Conservation (phyloP, 2,329 filamentous ascomycete genomes). For the Penicillium psychrosexuale region DNA sequence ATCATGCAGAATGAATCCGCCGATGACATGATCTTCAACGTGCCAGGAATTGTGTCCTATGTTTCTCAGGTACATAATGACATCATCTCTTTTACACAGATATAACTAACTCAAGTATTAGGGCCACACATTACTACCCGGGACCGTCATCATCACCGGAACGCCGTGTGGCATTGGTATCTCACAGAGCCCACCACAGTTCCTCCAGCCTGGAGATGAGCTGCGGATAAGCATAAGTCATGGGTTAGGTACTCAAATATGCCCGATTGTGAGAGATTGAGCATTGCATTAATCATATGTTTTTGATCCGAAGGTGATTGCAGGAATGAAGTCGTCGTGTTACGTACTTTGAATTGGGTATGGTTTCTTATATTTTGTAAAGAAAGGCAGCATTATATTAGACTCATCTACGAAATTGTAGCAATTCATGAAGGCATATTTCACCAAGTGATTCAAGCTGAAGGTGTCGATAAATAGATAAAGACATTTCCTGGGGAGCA, state of each 20-base stretch:
- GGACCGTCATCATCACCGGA: slow-evolving; percentile 16
- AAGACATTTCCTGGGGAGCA: neutral
- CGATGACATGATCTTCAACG: slow-evolving; percentile 16
- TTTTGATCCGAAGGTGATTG: neutral
- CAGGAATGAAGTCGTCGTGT: neutral
- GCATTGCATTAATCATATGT: neutral
- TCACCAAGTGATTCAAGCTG: neutral
- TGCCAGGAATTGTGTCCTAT: slow-evolving; percentile 15
- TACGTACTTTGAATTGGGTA: neutral
- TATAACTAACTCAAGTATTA: neutral
- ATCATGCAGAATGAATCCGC: slow-evolving; percentile 14
- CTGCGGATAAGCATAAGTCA: slow-evolving; percentile 13
- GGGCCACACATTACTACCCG: slow-evolving; percentile 12
- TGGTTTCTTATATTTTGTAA: neutral
- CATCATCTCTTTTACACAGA: neutral
- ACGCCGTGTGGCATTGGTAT: slow-evolving; percentile 16
- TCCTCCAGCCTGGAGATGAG: slow-evolving; percentile 11
- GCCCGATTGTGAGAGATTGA: slow-evolving; percentile 9
- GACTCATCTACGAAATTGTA: neutral
- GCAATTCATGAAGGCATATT: neutral
- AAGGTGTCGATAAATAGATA: neutral
- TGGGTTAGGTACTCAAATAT: slow-evolving; percentile 12
- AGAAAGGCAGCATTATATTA: neutral
- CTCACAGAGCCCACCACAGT: slow-evolving; percentile 10
- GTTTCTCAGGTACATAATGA: slow-evolving; percentile 10